Base-by-base conservation (phyloP, 1,139 yeast species). In the Suhomyces kunorum region DNA sequence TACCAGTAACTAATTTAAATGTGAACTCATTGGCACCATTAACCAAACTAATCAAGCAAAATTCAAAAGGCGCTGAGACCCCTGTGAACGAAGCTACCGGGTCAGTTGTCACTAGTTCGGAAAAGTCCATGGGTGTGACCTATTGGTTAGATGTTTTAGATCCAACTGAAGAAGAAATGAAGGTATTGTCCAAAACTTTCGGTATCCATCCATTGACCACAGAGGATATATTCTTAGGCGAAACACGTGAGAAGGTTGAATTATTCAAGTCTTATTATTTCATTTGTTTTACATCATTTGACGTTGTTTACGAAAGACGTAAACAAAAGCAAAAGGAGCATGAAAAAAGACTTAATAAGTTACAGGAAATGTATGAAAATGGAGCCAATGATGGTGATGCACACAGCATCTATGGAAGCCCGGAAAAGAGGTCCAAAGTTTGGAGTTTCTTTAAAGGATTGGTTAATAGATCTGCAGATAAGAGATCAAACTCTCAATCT, bases 121-220 rank as follows among this genome's bases (percentile, higher is more conserved):
- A 34, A 8, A 36, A 28, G n/a, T 25, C 33, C 14, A 37, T 35
- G 6, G 31, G 34, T 8, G 54, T 56, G 3, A 95, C 95, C 5
- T 87, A 87, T 56, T 92, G 98, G 98, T 71, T 92, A 8, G 98
- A 92, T 61, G 87, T 92, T 16, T 68, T 87, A 41, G 85, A 89
- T 54, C 98, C 98, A 3, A 87, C 96, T 0, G 98, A 90, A 54
- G 96, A 87, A 48, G 98, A 92, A 61, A 90, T 92, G 96, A 89
- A 89, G 58, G 94, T 87, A 0, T 57, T 92, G 12, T 81, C 95
- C 19, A 89, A 89, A 54, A 82, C 97, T 0, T 92, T 92, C 64
- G 95, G 95, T 0, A 87, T 90, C 44, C 98, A 90, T 61, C 98
- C 98, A 0, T 75, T 90, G 54, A 92, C 98, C 0, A 87, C 97